Evolutionary conservation across 2,329 filamentous ascomycete genomes (phyloP), one percentile per base, ranked within the genome.

Genomic region (Plenodomus tracheiphilus): DNA sequence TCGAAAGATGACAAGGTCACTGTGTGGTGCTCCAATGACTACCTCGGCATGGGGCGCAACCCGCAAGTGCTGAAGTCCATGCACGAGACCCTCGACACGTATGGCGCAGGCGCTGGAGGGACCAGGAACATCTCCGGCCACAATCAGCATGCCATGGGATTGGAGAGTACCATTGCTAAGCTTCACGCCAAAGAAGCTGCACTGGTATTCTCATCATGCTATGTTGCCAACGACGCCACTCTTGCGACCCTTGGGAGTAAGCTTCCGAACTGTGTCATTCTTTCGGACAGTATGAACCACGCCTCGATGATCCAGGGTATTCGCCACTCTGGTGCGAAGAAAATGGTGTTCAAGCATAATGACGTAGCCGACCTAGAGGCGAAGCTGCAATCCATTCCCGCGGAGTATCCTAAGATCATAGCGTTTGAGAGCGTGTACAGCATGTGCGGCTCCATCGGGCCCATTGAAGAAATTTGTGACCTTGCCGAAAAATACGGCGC

Each of bases 231-330:
- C 70, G 94, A 99, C 76, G 92, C 94, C 15, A 97, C 94, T 1
- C 82, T 99, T 51, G 93, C 94, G 3, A 99, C 94, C 0, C 80
- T 99, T n/a, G 94, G 94, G 41, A 96, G 91, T 76, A 97, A 96
- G 75, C 80, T 99, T 74, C 93, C 94, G 22, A 88, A 96, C 67
- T 99, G 94, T 69, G 94, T 99, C 38, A 96, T 97, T 65, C 79
- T 99, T n/a, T 97, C 92, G 5, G 94, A 99, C 76, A 96, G 89
- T 73, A 77, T 97, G 71, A 99, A 99, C 73, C 94, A 99, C 72
- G 94, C 94, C 11, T 97, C 93, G 5, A 99, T 99, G 94, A 99
- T 99, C 54, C 94, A 97, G 75, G 94, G 94, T 39, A 99, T 99
- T 65, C 90, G 94, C 38, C 94, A 99, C 75, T 97, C 93, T 9